Conservation (phyloP, 129 eudicot species). For the Ambrosia artemisiifolia region DNA sequence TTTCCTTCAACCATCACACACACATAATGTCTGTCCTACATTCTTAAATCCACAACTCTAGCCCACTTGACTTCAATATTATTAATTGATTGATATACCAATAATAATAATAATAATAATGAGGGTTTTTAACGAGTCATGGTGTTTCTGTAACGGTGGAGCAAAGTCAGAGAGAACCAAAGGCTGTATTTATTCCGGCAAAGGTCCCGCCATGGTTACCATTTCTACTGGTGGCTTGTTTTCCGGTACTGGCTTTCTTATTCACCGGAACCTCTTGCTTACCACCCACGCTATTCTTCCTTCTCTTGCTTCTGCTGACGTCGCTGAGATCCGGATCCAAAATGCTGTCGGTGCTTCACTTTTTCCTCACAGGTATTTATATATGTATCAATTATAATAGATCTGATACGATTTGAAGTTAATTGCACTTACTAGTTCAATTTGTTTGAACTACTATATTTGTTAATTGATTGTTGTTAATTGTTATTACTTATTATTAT, state of each 20-base stretch:
- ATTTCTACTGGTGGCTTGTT: conserved; percentile 32
- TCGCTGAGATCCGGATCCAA: conserved; percentile 86
- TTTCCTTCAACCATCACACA: not conserved
- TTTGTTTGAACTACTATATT: not conserved
- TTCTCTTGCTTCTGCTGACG: conserved; percentile 73
- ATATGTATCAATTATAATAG: not conserved
- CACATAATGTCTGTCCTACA: conserved; percentile 16
- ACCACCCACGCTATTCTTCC: conserved; percentile 91
- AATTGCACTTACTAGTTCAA: conserved; percentile 12
- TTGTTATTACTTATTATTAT: too few relatives aligned
- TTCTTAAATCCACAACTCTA: conserved; percentile 22
- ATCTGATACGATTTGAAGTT: conserved; percentile 14
- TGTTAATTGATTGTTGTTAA: too few relatives aligned
- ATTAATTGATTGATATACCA: too few relatives aligned
- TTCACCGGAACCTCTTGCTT: conserved; percentile 78
- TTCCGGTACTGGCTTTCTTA: conserved; percentile 71
- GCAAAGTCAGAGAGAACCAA: conserved; percentile 89
- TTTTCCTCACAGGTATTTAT: conserved; percentile 74
- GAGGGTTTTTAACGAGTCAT: conserved; percentile 77
- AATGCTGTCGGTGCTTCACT: conserved; percentile 74
- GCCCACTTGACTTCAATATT: not conserved
- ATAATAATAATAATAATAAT: conserved; percentile 28
- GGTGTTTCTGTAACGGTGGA: conserved; percentile 95
- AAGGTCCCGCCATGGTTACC: conserved; percentile 70
- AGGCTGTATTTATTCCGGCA: conserved; percentile 60